phyloP scores from a whole-genome alignment of 2,329 filamentous ascomycete species.

The Fusarium haematococcum region DNA sequence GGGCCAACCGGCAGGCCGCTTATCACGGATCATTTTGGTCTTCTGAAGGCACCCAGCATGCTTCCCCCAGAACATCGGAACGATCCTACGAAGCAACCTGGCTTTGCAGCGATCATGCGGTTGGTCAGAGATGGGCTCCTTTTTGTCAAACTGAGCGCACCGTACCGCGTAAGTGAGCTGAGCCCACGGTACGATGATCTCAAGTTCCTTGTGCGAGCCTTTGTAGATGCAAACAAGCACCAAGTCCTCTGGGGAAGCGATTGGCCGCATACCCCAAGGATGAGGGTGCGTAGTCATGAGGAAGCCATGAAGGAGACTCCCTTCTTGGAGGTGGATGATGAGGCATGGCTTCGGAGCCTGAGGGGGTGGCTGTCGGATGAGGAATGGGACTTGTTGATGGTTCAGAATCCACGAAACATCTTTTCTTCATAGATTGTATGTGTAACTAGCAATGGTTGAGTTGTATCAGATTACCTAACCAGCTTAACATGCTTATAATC shows the following conservation, averaged over 20 bases:
- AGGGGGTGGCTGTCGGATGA: conserved; percentile 39
- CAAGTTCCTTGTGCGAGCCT: conserved; percentile 44
- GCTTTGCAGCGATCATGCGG: conserved; percentile 32
- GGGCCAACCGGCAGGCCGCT: conserved; percentile 22
- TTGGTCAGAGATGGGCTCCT: conserved; percentile 48
- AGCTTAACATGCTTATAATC: background rate
- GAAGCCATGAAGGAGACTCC: conserved; percentile 49
- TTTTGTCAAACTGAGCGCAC: conserved; percentile 53
- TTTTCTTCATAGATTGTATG: conserved; percentile 7
- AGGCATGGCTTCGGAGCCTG: conserved; percentile 38
- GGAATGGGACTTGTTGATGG: conserved; percentile 39
- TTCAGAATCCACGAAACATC: conserved; percentile 20
- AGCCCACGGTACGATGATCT: conserved; percentile 49
- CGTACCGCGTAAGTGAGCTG: conserved; percentile 49
- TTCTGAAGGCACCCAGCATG: conserved; percentile 51
- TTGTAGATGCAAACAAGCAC: conserved; percentile 48
- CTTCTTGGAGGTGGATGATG: conserved; percentile 39
- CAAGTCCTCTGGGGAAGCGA: conserved; percentile 54
- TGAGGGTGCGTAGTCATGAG: conserved; percentile 50
- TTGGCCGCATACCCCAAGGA: conserved; percentile 53
- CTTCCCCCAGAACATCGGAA: conserved; percentile 34
- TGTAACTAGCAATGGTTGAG: background rate
- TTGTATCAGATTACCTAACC: background rate
- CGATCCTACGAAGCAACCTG: conserved; percentile 44
- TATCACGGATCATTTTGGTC: conserved; percentile 53